Base-by-base conservation (phyloP, 306 rosid genomes). In the Cucurbita ficifolia region DNA sequence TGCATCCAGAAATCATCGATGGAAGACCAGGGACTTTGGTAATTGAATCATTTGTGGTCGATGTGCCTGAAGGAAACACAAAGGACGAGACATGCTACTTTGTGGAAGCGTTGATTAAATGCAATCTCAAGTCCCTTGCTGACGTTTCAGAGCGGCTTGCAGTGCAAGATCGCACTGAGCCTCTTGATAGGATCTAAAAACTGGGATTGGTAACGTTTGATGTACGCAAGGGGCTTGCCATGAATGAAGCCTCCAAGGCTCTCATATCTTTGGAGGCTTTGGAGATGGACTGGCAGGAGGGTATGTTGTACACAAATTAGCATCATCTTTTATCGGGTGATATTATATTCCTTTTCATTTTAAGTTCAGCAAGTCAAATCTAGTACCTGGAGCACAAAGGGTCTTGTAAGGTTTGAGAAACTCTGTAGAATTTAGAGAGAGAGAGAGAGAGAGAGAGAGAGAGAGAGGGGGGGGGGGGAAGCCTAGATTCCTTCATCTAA, bases 101-200 rank as follows among this genome's bases (percentile, higher is more conserved):
- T 45, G 89, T 93, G 46, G 96, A 93, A 82, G 97, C 98, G 53
- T 82, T 93, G 79, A 90, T 93, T 68, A 91, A 87, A 79, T 93
- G 98, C 90, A 93, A 93, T 79, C 98, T 93, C 79, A 93, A 93
- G 79, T 93, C 98, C 48, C 98, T 93, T 79, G 86, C 94, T 59
- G 90, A 87, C 76, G 90, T 93, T 77, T 90, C 98, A 2, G 96
- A 90, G 87, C 90, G 90, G 74, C 96, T 85, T 76, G 97, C 97
- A 1, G 89, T 93, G 73, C 92, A 84, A 85, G 98, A 93, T 80
- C 86, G 78, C 73, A 90, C 98, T 0, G 98, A 93, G 77, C 96
- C 97, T 51, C 84, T 93, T 24, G 92, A 90, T 80, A 76, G 83
- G 82, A 81, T 79, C 42, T 76, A 62, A 75, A 21, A 59, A 49